phyloP scores from a whole-genome alignment of 306 rosid genomes.

The Cajanus cajan region DNA sequence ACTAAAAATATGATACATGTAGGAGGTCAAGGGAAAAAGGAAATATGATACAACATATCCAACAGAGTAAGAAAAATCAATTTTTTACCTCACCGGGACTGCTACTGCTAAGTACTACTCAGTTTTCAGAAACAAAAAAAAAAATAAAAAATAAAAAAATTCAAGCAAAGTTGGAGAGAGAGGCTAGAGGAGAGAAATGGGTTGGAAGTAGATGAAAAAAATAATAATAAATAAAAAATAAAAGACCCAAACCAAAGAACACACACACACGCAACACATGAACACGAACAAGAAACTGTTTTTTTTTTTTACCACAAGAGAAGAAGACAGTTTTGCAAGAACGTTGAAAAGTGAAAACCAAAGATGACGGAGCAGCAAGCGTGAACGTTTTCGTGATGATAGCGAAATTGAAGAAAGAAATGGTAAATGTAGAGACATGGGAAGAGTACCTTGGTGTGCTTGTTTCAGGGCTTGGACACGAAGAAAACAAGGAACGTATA shows the following conservation, averaged over 20 bases:
- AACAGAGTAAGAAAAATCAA: not conserved
- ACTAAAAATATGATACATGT: not conserved
- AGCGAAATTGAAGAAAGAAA: conserved; percentile 24
- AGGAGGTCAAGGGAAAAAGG: not conserved
- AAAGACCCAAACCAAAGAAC: not conserved
- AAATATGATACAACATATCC: not conserved
- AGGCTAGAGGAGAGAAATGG: not conserved
- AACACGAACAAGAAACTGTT: not conserved
- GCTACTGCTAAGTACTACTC: not conserved
- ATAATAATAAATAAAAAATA: not conserved
- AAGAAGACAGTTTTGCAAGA: not conserved
- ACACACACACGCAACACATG: not conserved
- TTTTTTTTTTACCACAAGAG: not conserved
- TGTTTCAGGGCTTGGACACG: not conserved
- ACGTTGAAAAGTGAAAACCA: not conserved
- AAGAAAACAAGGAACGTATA: not conserved
- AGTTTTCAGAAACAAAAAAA: conserved; percentile 18
- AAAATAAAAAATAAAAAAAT: not conserved
- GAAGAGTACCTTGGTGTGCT: not conserved
- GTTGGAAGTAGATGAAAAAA: not conserved
- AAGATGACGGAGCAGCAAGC: conserved; percentile 8
- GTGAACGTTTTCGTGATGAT: not conserved
- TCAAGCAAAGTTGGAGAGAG: not conserved
- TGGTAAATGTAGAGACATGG: not conserved
- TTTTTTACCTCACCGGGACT: not conserved